phyloP scores from a whole-genome alignment of 2,329 filamentous ascomycete genomes.

The Colletotrichum plurivorum region DNA sequence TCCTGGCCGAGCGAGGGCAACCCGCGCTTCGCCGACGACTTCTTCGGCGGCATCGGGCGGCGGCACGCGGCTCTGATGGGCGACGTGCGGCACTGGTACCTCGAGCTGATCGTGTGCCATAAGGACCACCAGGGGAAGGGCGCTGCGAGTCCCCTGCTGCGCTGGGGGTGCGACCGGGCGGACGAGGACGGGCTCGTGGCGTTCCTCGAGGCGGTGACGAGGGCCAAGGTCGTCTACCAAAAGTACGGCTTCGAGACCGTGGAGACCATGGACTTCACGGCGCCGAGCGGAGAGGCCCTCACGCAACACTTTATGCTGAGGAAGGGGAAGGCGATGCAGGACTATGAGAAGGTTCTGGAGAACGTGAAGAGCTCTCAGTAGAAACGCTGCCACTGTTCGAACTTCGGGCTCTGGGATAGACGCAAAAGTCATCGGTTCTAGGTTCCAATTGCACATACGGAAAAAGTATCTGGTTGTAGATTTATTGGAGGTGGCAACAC shows the following conservation, averaged over 20 bases:
- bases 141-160: constrained; percentile 57
- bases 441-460: no score
- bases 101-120: constrained; percentile 63
- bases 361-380: neutral
- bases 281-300: constrained; percentile 48
- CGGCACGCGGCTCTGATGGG: constrained; percentile 56
- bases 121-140: constrained; percentile 61
- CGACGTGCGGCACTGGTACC: constrained; percentile 60
- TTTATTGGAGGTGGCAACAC: no score
- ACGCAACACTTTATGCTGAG: constrained; percentile 54
- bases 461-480: no score
- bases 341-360: neutral
- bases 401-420: neutral
- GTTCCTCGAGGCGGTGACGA: constrained; percentile 66
- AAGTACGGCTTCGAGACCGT: constrained; percentile 61
- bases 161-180: constrained; percentile 62
- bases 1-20: constrained; percentile 58
- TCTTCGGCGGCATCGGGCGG: constrained; percentile 55
- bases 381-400: neutral
- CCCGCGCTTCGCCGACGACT: constrained; percentile 51
- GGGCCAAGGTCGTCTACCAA: constrained; percentile 62
- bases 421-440: neutral
- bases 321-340: constrained; percentile 37
- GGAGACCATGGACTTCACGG: constrained; percentile 51
- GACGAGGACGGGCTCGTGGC: constrained; percentile 58